phyloP scores from a whole-genome alignment of 2,329 filamentous ascomycete genomes.

The Neonectria coccinea region DNA sequence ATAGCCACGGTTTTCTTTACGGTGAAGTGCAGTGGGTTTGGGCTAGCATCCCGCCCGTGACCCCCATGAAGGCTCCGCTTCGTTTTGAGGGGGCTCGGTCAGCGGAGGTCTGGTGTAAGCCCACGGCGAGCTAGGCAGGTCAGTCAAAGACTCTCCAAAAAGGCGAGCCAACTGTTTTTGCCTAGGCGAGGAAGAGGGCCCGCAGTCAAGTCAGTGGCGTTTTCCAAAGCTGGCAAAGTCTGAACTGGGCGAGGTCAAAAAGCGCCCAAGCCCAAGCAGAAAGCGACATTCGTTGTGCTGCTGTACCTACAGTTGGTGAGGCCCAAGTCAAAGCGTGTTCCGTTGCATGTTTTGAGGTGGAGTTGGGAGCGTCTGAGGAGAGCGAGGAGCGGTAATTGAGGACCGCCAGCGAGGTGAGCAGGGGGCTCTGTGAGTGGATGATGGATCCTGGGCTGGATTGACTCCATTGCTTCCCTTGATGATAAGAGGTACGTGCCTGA shows the following conservation, averaged over 20 bases:
- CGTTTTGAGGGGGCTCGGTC: slow-evolving; percentile 2
- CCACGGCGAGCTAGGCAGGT: background rate
- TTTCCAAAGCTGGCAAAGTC: background rate
- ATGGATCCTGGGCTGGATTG: background rate
- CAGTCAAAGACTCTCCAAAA: background rate
- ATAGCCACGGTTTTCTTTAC: slow-evolving; percentile 9
- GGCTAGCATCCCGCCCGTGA: slow-evolving; percentile 11
- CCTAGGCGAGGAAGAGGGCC: background rate
- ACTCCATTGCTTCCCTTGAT: background rate
- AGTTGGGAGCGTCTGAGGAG: slow-evolving; percentile 13
- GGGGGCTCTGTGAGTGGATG: background rate
- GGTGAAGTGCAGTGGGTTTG: slow-evolving; percentile 18
- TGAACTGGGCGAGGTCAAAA: background rate
- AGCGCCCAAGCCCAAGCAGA: slow-evolving; percentile 2
- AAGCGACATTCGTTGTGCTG: background rate
- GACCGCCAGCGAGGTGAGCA: background rate
- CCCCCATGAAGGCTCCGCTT: slow-evolving; percentile 8
- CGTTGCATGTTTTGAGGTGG: slow-evolving; percentile 20
- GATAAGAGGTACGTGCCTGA: background rate
- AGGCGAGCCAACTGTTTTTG: background rate
- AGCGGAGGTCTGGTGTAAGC: slow-evolving; percentile 7
- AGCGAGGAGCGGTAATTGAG: background rate
- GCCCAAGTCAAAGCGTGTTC: slow-evolving; percentile 2
- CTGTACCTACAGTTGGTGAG: background rate
- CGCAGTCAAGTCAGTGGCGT: background rate